Conservation (phyloP, 371 early-diverging fungal species). For the Haplosporangium sp. region DNA sequence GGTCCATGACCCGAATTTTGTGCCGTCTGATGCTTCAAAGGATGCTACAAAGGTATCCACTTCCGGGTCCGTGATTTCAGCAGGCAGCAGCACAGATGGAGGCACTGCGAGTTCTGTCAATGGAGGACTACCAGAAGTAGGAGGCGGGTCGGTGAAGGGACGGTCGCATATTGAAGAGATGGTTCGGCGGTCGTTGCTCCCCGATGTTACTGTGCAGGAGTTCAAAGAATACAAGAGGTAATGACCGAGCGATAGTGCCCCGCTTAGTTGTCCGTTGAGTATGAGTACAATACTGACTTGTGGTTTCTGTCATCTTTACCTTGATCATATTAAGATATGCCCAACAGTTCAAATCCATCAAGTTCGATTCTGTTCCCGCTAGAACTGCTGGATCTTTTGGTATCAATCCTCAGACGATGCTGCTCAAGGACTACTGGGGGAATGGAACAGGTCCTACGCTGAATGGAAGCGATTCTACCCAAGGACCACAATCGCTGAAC, state of each 20-base stretch:
- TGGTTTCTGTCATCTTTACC: background rate
- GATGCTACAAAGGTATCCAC: too few species aligned
- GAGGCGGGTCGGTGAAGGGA: slow-evolving; percentile 3
- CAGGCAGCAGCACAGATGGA: slow-evolving; percentile 8
- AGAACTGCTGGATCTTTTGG: slow-evolving; percentile 24
- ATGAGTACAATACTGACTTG: background rate
- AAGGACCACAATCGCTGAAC: background rate
- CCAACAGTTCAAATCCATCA: slow-evolving; percentile 43
- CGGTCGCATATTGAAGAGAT: slow-evolving; percentile 36
- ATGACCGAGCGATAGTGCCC: too few species aligned
- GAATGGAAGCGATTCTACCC: background rate
- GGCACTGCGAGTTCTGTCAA: slow-evolving; percentile 5
- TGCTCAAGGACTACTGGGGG: slow-evolving; percentile 11
- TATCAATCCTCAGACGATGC: slow-evolving; percentile 13
- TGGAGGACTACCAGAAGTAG: background rate
- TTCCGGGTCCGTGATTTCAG: too few species aligned
- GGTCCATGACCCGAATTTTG: slow-evolving; percentile 35
- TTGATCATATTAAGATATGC: slow-evolving; percentile 31
- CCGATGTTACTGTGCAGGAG: slow-evolving; percentile 38
- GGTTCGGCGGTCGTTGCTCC: slow-evolving; percentile 27
- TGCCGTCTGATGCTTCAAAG: slow-evolving; percentile 4
- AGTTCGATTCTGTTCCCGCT: slow-evolving; percentile 38
- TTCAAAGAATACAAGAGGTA: slow-evolving; percentile 48
- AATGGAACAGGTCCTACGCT: background rate
- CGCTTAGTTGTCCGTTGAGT: background rate